Conservation (phyloP, 2,329 filamentous ascomycete species). For the Sporothrix humicola region DNA sequence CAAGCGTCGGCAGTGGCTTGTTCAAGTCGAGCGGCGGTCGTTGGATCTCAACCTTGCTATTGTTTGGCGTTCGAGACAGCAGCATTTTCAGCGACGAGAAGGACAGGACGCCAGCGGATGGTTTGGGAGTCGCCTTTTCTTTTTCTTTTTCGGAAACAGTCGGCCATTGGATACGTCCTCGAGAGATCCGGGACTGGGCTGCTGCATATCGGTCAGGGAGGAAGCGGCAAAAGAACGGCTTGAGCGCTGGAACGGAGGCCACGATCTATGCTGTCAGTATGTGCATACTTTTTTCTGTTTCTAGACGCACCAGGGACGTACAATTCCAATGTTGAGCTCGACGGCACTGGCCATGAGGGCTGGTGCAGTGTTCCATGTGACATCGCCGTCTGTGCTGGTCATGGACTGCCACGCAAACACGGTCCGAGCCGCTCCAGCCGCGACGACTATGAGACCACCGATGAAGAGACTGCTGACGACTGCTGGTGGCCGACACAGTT, state of each 20-base stretch:
- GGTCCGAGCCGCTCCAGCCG: slow-evolving; percentile 8
- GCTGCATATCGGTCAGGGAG: slow-evolving; percentile 1
- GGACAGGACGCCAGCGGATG: not conserved
- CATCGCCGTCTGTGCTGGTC: not conserved
- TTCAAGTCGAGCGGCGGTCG: not conserved
- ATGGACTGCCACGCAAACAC: slow-evolving; percentile 6
- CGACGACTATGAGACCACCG: not conserved
- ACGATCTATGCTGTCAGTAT: not conserved
- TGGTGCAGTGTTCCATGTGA: slow-evolving; percentile 1
- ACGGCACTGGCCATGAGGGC: slow-evolving; percentile 5
- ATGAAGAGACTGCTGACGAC: slow-evolving; percentile 9
- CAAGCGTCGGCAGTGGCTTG: slow-evolving; percentile 2
- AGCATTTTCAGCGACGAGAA: not conserved
- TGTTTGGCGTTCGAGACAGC: not conserved
- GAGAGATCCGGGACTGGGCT: not conserved
- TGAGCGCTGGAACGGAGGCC: not conserved
- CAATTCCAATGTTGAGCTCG: slow-evolving; percentile 1
- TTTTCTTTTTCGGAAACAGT: not conserved
- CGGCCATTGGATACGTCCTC: not conserved
- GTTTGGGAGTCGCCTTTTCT: not conserved
- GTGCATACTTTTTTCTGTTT: no score
- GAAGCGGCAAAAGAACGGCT: slow-evolving; percentile 13
- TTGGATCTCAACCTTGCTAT: not conserved
- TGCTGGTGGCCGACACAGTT: not conserved
- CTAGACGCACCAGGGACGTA: not conserved